Evolutionary conservation across 2,329 filamentous ascomycete species (phyloP).

Genomic region (Ampelomyces quisqualis): DNA sequence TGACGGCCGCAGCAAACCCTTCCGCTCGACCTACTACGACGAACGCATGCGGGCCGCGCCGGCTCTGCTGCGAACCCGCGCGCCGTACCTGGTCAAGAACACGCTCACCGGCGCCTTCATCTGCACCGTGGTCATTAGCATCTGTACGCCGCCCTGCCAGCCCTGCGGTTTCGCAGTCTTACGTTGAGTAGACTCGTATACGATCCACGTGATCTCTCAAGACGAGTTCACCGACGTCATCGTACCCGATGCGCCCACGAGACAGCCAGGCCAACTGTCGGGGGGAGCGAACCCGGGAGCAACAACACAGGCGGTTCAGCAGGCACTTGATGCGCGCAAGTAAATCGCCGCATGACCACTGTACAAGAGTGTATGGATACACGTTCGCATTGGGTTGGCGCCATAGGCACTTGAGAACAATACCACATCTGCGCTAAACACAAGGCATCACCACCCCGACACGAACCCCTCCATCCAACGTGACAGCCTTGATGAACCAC

Average conservation of each 20-base stretch:
- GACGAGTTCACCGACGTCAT: conserved; percentile 96
- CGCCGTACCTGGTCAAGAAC: conserved; percentile 91
- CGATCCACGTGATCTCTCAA: conserved; percentile 83
- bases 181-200: conserved; percentile 60
- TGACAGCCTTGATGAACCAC: no score
- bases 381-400: conserved; percentile 35
- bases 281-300: conserved; percentile 7
- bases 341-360: conserved; percentile 13
- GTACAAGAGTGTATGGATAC: conserved; percentile 20
- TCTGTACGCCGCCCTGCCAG: conserved; percentile 62
- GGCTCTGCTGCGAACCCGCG: conserved; percentile 85
- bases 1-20: conserved; percentile 43
- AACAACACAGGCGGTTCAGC: conserved; percentile 33
- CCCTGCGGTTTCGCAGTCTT: conserved; percentile 6
- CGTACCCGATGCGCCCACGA: conserved; percentile 71
- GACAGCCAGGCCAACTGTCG: conserved; percentile 41
- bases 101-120: conserved; percentile 75
- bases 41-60: conserved; percentile 80
- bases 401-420: conserved; percentile 21
- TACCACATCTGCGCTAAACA: no score
- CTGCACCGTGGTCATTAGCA: conserved; percentile 71
- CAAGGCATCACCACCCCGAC: no score
- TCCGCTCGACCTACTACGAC: conserved; percentile 86
- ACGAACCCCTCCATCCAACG: no score
- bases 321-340: conserved; percentile 35